Evolutionary conservation across 2,329 filamentous ascomycete species (phyloP).

Genomic region (Graphilbum ipis-grandicollis): DNA sequence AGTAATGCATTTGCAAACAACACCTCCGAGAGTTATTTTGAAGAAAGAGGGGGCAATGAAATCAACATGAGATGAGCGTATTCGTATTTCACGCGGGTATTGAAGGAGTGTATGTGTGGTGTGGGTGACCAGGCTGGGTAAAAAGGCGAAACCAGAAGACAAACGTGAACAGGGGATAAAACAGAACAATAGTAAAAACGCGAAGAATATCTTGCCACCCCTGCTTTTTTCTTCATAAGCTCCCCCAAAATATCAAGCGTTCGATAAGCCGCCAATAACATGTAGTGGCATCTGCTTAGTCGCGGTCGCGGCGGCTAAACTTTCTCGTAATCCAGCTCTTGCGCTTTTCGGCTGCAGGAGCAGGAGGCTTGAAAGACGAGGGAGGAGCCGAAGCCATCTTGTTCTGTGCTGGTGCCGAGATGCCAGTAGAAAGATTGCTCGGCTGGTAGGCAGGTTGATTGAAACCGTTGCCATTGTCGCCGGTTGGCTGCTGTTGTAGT

Average conservation of each 20-base stretch:
- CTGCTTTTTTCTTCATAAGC: too few relatives aligned
- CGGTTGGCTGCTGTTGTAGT: slow-evolving; percentile 21
- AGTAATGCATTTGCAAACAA: too few relatives aligned
- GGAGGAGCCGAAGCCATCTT: slow-evolving; percentile 11
- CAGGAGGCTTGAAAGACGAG: slow-evolving; percentile 10
- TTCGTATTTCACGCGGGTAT: not conserved
- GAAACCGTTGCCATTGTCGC: slow-evolving; percentile 49
- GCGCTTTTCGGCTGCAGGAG: slow-evolving; percentile 44
- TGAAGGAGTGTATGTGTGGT: not conserved
- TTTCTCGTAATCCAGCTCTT: slow-evolving; percentile 79
- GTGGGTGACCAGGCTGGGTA: too few relatives aligned
- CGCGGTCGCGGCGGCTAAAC: slow-evolving; percentile 45
- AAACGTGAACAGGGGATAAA: too few relatives aligned
- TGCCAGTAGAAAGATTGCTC: slow-evolving; percentile 19
- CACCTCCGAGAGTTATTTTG: too few relatives aligned
- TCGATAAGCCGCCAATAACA: too few relatives aligned
- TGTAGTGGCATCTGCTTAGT: not conserved
- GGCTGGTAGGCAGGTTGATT: slow-evolving; percentile 26
- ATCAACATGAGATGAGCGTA: not conserved
- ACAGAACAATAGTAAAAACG: too few relatives aligned
- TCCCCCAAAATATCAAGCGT: too few relatives aligned
- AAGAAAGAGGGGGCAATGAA: not conserved
- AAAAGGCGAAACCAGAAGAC: too few relatives aligned
- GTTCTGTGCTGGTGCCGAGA: slow-evolving; percentile 14
- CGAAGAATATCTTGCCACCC: too few relatives aligned